phyloP scores from a whole-genome alignment of 2,329 filamentous ascomycete species.

The Magnaporthiopsis rhizophila region DNA sequence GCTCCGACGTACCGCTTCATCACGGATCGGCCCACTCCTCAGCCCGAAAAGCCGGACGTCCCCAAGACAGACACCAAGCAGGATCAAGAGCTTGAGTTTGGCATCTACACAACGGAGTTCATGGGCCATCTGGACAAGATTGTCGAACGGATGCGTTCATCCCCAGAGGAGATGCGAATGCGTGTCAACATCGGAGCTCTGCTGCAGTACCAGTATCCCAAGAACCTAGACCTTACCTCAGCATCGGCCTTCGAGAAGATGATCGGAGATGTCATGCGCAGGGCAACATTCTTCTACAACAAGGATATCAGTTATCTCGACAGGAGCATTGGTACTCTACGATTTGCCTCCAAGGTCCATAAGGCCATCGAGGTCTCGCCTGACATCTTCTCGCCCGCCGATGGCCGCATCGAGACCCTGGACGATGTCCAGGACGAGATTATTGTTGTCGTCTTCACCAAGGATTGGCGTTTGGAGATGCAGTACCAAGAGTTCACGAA shows the following conservation, averaged over 20 bases:
- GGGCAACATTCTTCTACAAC: slow-evolving; percentile 1
- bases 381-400: background rate
- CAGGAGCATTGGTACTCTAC: background rate
- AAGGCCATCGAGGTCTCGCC: slow-evolving; percentile 4
- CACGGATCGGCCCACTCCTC: background rate
- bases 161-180: slow-evolving; percentile 10
- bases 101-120: background rate
- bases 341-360: background rate
- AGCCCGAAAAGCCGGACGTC: background rate
- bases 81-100: slow-evolving; percentile 1
- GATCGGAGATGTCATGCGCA: slow-evolving; percentile 1
- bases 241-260: background rate
- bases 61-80: background rate
- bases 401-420: slow-evolving; percentile 1
- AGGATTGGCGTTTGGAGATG: slow-evolving; percentile 16
- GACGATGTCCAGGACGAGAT: slow-evolving; percentile 10
- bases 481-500: slow-evolving; percentile 12
- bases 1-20: background rate
- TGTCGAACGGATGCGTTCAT: background rate
- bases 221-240: background rate
- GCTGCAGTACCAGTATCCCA: slow-evolving; percentile 5
- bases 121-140: background rate
- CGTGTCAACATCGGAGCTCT: slow-evolving; percentile 8
- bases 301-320: background rate
- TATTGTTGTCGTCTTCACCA: slow-evolving; percentile 13